Percentiles rank a stretch among this genome's conserved stretches.
Evolutionary conservation across 2,329 filamentous ascomycete genomes (phyloP).

Genomic region (Apiospora marii): DNA sequence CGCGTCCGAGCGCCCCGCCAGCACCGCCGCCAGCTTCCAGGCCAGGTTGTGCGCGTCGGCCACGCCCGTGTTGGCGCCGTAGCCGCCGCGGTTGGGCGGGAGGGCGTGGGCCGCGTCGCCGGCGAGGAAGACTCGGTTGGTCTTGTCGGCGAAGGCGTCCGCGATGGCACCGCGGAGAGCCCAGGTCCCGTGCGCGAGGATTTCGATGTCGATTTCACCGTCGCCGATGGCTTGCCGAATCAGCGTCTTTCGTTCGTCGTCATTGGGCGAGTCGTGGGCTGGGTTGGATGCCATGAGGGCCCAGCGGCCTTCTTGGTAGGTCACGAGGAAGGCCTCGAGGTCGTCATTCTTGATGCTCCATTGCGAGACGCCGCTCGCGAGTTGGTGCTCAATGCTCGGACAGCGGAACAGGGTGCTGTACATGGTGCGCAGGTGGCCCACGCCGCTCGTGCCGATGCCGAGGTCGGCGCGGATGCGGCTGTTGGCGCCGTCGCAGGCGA

Average conservation of each 20-base stretch:
- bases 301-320: neutral
- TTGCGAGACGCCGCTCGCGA: slow-evolving; percentile 20
- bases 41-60: slow-evolving; percentile 51
- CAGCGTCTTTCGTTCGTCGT: slow-evolving; percentile 40
- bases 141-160: neutral
- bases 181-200: slow-evolving; percentile 30
- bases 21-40: slow-evolving; percentile 50
- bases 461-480: neutral
- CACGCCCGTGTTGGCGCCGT: slow-evolving; percentile 35
- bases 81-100: slow-evolving; percentile 16
- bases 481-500: neutral
- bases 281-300: slow-evolving; percentile 23
- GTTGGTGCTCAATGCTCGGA: slow-evolving; percentile 38
- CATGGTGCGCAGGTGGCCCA: slow-evolving; percentile 42
- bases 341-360: slow-evolving; percentile 23
- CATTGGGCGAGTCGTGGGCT: slow-evolving; percentile 40
- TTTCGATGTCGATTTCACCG: slow-evolving; percentile 46
- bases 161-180: neutral
- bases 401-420: slow-evolving; percentile 47
- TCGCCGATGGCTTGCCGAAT: slow-evolving; percentile 44
- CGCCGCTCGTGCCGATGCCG: slow-evolving; percentile 25
- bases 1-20: slow-evolving; percentile 34
- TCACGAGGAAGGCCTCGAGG: slow-evolving; percentile 37
- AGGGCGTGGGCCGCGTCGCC: slow-evolving; percentile 25
- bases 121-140: slow-evolving; percentile 23